Base-by-base conservation (phyloP, 768 basidiomycete genomes). In the Leccinum disarticulatum region DNA sequence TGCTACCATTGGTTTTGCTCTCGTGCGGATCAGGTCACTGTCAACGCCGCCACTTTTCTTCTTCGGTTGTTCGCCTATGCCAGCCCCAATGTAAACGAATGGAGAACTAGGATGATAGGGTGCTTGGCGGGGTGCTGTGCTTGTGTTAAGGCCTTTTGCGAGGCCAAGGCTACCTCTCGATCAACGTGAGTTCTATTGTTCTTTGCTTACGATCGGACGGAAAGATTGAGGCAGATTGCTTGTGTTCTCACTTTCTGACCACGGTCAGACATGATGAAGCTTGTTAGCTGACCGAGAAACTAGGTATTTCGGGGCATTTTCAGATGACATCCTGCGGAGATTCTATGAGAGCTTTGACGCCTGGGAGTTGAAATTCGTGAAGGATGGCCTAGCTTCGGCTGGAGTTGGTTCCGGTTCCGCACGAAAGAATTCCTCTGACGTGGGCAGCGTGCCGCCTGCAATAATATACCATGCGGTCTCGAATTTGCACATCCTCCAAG, bases 61-160 rank as follows among this genome's bases (percentile, higher is more conserved):
- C 77, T 96, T 38, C 84, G 93, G 54, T 73, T 97, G 41, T 87
- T 90, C 69, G 93, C 93, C 10, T 97, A 93, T 66, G 76, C 81
- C 55, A 81, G 83, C 53, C 72, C 77, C 0, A 76, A 77, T 31
- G 87, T 91, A 3, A 78, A 80, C 2, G 70, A 75, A 41, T 95
- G 92, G 91, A 84, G 85, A 71, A 71, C 70, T 17, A 80, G 76
- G 60, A 70, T 92, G 55, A 75, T 78, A 54, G 66, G 67, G 1
- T 87, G 90, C 59, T 68, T 96, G 36, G 68, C 75, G 11, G 74
- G 78, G 1, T 98, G 95, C 65, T 76, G 83, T 27, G 80, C 77
- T 8, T 98, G 95, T 68, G 87, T 90, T 4, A 79, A 83, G 59
- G 81, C 79, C 0, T 79, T 93, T 50, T 83, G 87, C 58, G 77